Base-by-base conservation (phyloP, 192 early-diverging fungal species). In the Funneliformis geosporum region DNA sequence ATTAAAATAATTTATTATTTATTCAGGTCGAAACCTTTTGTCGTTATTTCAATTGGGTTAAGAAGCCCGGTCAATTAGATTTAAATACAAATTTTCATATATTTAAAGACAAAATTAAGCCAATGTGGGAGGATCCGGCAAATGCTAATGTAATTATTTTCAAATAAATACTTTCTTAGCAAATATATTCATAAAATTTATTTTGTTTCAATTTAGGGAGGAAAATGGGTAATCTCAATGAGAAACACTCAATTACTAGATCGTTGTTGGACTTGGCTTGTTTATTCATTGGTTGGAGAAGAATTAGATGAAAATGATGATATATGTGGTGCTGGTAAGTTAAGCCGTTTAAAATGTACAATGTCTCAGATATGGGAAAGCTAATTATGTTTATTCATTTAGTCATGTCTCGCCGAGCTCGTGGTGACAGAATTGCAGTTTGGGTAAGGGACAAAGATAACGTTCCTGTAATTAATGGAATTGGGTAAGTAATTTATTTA, bases 61-160 rank as follows among this genome's bases (percentile, higher is more conserved):
- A 83, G 28, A 86, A 83, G 62, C 85, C 85, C 1, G 81, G 82
- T 42, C 81, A 79, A 60, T 77, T 86, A 43, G 85, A 86, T n/a
- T 73, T 80, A 28, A 82, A 76, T 59, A 66, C 82, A 10, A 83
- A 86, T 65, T 86, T 82, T 23, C 85, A 86, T 60, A 70, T 86
- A 12, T 86, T 86, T 76, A 86, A 86, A 50, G 80, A 83, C 25
- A 83, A 83, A 5, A 86, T 86, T 75, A 86, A 84, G 74, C 85
- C 85, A 18, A 83, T 86, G 82, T 86, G 85, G 85, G 85, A 86
- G 46, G 82, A 86, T 62, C 85, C 85, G 0, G 85, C 85, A 1
- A 86, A 86, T 73, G 81, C 79, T 18, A 86, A 83, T 44, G 85
- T 86, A 82, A 81, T 62, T 61, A 70, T 40, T 18, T 25, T 73